Base-by-base conservation (phyloP, 805 yeast genomes). In the Candida pini region DNA sequence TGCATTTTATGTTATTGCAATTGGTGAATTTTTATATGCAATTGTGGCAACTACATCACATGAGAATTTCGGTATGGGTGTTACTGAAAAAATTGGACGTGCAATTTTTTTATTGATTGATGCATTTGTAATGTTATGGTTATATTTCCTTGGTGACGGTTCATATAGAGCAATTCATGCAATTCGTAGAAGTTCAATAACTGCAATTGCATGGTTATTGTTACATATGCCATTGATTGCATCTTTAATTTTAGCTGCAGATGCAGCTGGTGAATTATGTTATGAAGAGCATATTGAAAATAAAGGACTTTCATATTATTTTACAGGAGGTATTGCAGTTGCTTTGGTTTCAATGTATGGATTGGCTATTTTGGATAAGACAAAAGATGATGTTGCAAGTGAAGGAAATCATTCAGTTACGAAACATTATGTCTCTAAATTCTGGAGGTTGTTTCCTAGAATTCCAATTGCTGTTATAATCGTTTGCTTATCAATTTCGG, bases 1-100 rank as follows among this genome's bases (percentile, higher is more conserved):
- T 2, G 73, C 78, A 0, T 78, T 78, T 47, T 76, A 64, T 35
- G 68, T 77, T 43, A 77, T 79, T 53, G 82, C 81, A 4, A 64
- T 78, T 41, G 85, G 85, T 23, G 84, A 78, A 43, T 78, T 75
- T 43, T 54, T 77, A 10, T 75, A 69, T 46, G 69, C 67, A 26
- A 58, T 73, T 7, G 80, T 75, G 6, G 71, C 76, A 2, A 45
- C 47, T 10, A 31, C 44, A 2, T 53, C 54, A 0, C 57, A 64
- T n/a, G 71, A 76, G 0, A 62, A 74, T 26, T 35, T 44, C 9
- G 72, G 69, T 1, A 36, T 49, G 2, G 80, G 81, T 0, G 59
- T 75, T 40, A 58, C 62, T 29, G 44, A 44, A 4, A 62, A 61
- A 27, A 54, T 71, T 15, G 68, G 66, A n/a, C 56, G 79, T 33